A percentile compares a stretch with the other conserved stretches of the same genome.
Evolutionary conservation across 345 rosid species (phyloP).

Genomic region (Excoecaria agallocha): DNA sequence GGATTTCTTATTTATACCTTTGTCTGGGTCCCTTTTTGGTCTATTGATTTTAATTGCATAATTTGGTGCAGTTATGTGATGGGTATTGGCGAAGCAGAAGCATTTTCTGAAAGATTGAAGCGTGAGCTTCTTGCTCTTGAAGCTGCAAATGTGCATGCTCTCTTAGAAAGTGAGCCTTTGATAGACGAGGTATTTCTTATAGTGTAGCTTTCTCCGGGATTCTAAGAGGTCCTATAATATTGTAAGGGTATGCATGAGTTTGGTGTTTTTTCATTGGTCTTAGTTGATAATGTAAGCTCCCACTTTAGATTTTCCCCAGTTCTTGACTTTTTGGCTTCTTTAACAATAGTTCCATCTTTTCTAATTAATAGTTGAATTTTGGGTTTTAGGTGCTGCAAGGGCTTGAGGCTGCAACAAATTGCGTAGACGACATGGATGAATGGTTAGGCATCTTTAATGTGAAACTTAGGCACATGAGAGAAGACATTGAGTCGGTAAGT

Average conservation of each 20-base stretch:
- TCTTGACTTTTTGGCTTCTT: neutral
- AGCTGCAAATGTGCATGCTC: conserved; percentile 99
- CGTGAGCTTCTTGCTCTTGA: conserved; percentile 96
- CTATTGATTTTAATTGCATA: conserved; percentile 10
- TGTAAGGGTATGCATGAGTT: neutral
- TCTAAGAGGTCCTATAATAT: neutral
- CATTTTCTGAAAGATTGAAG: conserved; percentile 95
- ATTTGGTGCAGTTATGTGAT: conserved; percentile 74
- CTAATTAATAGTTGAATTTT: conserved; percentile 13
- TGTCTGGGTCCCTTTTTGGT: neutral
- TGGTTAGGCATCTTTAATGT: conserved; percentile 96
- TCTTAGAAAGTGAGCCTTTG: conserved; percentile 92
- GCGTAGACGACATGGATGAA: conserved; percentile 98
- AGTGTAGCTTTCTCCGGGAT: neutral
- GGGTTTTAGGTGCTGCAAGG: conserved; percentile 82
- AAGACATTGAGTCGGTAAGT: conserved; percentile 92
- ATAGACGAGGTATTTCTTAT: conserved; percentile 68
- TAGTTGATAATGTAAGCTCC: neutral
- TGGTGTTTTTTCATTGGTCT: neutral
- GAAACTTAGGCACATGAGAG: conserved; percentile 99
- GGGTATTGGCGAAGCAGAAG: conserved; percentile 99
- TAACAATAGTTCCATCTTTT: neutral
- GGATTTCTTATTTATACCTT: too few relatives aligned
- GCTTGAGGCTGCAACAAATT: conserved; percentile 86
- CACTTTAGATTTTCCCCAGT: neutral